Base-by-base conservation (phyloP, 1,284 basidiomycete genomes). In the Cutaneotrichosporon arboriforme region DNA sequence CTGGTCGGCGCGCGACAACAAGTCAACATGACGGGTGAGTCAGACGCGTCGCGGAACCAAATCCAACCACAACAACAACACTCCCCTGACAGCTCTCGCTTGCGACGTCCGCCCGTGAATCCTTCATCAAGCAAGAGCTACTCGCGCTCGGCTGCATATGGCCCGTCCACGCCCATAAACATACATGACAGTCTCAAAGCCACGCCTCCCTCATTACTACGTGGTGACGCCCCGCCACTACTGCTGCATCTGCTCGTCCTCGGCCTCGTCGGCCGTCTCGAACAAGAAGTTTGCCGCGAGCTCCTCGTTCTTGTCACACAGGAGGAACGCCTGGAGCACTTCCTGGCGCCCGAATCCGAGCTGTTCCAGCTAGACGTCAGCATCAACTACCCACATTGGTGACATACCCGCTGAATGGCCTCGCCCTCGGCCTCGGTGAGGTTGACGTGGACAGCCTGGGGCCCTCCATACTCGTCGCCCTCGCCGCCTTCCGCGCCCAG, bases 301-400 rank as follows among this genome's bases (percentile, higher is more conserved):
- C 72, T 94, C 90, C 76, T 97, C 92, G 68, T 97, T 90, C 81
- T 89, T 92, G 73, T 91, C 92, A 73, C 91, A 96, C 5, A 75
- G 85, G 85, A 76, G 91, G 77, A 88, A 97, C 1, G 92, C 92
- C 73, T 94, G 83, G 40, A 90, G 76, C 4, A 81, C 91, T 0
- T 78, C 77, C 48, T 90, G 80, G 42, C 89, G 81, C 20, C 87
- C 75, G 74, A 97, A 97, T 1, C 92, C 92, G 50, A 97, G 83
- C 2, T 79, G 85, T 74, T 90, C 83, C 57, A 97, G 78, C 47
- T 49, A 31, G 14, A 4, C 39, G 46, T 48, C 46, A 48, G 46
- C 38, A 4, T 5, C 13, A 33, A 79, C 86, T 72, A 73, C 90
- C 90, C 26, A 8, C n/a, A 31, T 3, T 8, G 7, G 22, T 10